These are phyloP conservation scores for Eutypa lata DNA, from an alignment of 2,329 filamentous ascomycete species.

Conservation along the genomic window DNA sequence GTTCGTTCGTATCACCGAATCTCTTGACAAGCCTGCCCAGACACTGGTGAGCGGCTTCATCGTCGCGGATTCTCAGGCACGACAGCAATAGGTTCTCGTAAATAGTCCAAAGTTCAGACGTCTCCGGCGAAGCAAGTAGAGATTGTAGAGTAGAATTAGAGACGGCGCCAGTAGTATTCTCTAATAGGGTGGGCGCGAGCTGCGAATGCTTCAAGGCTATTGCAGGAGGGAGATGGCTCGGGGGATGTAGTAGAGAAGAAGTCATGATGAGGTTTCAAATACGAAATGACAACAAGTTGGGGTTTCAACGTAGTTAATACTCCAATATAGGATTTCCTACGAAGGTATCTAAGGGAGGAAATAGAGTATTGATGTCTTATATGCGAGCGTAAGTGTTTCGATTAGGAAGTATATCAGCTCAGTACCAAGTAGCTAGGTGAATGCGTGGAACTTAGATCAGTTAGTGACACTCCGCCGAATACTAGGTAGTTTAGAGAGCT, in stretches of 20 bases:
- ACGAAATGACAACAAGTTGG: no score
- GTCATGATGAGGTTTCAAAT: slow-evolving; percentile 15
- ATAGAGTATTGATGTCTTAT: no score
- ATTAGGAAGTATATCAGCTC: no score
- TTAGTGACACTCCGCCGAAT: no score
- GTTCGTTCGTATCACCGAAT: slow-evolving; percentile 82
- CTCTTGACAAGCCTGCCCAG: slow-evolving; percentile 73
- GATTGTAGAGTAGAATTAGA: slow-evolving; percentile 52
- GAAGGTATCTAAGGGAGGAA: no score
- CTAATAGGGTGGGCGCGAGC: slow-evolving; percentile 55
- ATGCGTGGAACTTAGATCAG: no score
- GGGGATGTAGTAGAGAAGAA: slow-evolving; percentile 51
- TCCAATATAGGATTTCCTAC: no score
- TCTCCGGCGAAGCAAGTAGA: slow-evolving; percentile 60
- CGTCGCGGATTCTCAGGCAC: slow-evolving; percentile 81
- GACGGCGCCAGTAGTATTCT: slow-evolving; percentile 50
- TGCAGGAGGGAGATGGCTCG: slow-evolving; percentile 52
- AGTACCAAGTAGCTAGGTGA: no score
- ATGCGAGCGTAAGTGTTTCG: no score
- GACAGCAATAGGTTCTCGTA: slow-evolving; percentile 86
- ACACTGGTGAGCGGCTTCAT: slow-evolving; percentile 70
- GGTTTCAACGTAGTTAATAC: no score
- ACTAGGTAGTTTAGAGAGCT: no score
- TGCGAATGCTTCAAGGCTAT: slow-evolving; percentile 58
- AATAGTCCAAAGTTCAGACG: slow-evolving; percentile 75